Percentiles rank a stretch among this genome's conserved stretches.
These are phyloP conservation scores for Vitis hybrid DNA, from an alignment of 177 flowering plant genomes.

Conservation along the genomic window DNA sequence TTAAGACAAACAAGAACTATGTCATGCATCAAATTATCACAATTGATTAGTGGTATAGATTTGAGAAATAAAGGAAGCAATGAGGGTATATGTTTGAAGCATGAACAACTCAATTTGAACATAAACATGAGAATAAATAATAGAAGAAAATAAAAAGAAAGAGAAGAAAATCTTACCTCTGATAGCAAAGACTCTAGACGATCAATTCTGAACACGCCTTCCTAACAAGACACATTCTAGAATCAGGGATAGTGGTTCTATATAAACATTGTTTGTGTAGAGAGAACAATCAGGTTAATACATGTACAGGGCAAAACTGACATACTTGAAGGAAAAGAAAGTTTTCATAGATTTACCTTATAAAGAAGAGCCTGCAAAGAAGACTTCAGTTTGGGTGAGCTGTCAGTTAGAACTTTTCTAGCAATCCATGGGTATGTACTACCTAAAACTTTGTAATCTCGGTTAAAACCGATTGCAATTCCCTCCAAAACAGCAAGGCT, in stretches of 20 bases:
- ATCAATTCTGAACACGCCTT: conserved; percentile 87
- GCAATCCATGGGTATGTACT: conserved; percentile 99
- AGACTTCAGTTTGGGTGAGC: conserved; percentile 78
- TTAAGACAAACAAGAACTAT: too few relatives aligned
- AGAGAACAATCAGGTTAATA: neutral
- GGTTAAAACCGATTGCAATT: conserved; percentile 73
- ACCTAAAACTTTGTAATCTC: conserved; percentile 87
- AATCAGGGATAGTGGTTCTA: conserved; percentile 11
- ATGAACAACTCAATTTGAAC: too few relatives aligned
- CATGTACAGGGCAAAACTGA: neutral
- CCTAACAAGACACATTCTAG: conserved; percentile 40
- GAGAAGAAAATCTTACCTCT: conserved; percentile 51
- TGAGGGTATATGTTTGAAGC: too few relatives aligned
- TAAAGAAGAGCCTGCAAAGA: conserved; percentile 76
- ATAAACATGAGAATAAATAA: neutral
- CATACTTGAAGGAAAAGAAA: neutral
- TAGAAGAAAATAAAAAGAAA: neutral
- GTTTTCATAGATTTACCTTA: conserved; percentile 40
- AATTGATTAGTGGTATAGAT: too few relatives aligned
- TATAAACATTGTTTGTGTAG: neutral
- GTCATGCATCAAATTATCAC: too few relatives aligned
- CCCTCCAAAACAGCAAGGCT: conserved; percentile 99
- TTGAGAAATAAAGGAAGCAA: too few relatives aligned
- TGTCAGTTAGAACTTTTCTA: conserved; percentile 79
- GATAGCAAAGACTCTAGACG: conserved; percentile 81